Evolutionary conservation across 495 filamentous ascomycete species (phyloP).

Genomic region (Bathelium albidoporum): DNA sequence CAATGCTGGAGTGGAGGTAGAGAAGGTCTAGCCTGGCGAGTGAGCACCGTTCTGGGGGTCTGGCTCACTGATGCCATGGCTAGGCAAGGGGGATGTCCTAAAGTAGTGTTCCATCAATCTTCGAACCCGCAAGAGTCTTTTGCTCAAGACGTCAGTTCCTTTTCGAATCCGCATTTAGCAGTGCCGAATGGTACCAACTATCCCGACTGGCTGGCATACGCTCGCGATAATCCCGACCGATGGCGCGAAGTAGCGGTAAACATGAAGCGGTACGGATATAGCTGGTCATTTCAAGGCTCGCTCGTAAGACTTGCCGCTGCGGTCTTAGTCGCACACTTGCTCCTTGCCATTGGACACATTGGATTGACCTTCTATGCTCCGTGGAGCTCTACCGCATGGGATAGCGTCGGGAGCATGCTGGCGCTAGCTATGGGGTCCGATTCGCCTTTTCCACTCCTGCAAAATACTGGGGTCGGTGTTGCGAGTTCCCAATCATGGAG

Average conservation of each 20-base stretch:
- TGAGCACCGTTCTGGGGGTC: background rate
- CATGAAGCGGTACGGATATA: background rate
- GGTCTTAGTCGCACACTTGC: background rate
- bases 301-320: background rate
- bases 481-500: background rate
- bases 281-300: background rate
- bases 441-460: background rate
- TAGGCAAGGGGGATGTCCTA: background rate
- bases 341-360: background rate
- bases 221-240: background rate
- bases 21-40: background rate
- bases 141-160: background rate
- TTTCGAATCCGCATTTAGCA: background rate
- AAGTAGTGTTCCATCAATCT: background rate
- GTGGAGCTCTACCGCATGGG: background rate
- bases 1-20: background rate
- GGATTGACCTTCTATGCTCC: background rate
- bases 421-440: background rate
- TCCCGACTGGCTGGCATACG: background rate
- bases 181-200: background rate
- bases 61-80: background rate
- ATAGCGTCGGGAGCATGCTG: background rate
- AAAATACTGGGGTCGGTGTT: background rate
- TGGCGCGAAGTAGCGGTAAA: background rate
- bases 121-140: background rate